These are phyloP conservation scores for Cyberlindnera maritima DNA, from an alignment of 805 yeast genomes.

Conservation along the genomic window DNA sequence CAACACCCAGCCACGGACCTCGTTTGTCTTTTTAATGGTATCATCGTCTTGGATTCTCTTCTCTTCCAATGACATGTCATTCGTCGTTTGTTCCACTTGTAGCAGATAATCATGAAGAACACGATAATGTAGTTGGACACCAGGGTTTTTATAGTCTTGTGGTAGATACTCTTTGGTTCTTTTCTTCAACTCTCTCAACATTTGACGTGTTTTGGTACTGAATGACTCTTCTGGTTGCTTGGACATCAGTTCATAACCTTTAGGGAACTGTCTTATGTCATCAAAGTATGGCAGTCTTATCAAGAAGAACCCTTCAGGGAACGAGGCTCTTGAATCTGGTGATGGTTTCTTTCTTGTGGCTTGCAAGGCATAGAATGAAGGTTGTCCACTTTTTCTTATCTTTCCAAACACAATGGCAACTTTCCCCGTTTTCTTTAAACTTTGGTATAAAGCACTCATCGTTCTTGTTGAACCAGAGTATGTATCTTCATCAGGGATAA, in stretches of 20 bases:
- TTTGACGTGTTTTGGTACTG: slow-evolving; percentile 22
- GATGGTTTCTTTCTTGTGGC: slow-evolving; percentile 40
- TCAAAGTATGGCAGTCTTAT: slow-evolving; percentile 71
- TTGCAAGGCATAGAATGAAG: slow-evolving; percentile 55
- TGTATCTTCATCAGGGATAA: slow-evolving; percentile 64
- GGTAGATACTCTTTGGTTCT: slow-evolving; percentile 51
- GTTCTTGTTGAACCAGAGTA: slow-evolving; percentile 64
- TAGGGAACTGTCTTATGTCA: slow-evolving; percentile 69
- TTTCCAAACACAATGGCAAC: slow-evolving; percentile 77
- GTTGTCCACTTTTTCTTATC: slow-evolving; percentile 48
- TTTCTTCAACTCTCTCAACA: slow-evolving; percentile 33
- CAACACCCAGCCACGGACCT: slow-evolving; percentile 29
- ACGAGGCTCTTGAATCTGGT: slow-evolving; percentile 1
- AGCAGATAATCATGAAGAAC: slow-evolving; percentile 62
- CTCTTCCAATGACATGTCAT: slow-evolving; percentile 6
- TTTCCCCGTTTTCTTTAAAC: slow-evolving; percentile 47
- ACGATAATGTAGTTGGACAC: slow-evolving; percentile 63
- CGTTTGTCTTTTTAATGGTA: slow-evolving; percentile 30
- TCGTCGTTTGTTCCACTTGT: slow-evolving; percentile 42
- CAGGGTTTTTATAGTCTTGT: slow-evolving; percentile 58
- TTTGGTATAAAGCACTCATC: slow-evolving; percentile 63
- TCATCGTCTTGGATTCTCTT: slow-evolving; percentile 31
- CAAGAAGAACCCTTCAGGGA: slow-evolving; percentile 64
- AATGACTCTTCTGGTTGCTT: slow-evolving; percentile 13
- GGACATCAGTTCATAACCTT: slow-evolving; percentile 14